A percentile compares a stretch with the other conserved stretches of the same genome.
Conservation (phyloP, 768 basidiomycete species). For the Rhizopogon vulgaris region DNA sequence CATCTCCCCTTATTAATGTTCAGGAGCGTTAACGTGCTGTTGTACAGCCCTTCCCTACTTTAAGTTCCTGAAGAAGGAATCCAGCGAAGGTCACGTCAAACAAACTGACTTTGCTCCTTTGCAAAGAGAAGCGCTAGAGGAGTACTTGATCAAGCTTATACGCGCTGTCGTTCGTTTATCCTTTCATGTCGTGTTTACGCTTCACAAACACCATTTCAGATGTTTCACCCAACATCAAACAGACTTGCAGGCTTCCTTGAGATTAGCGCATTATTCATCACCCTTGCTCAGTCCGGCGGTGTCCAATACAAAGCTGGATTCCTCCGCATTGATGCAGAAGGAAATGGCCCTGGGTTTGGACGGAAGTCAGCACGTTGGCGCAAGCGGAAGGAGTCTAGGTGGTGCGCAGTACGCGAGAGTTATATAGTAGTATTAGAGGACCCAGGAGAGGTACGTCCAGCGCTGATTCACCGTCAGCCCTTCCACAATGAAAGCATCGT, state of each 20-base stretch:
- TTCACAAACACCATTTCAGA: conserved; percentile 39
- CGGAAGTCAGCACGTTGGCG: conserved; percentile 57
- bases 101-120: conserved; percentile 74
- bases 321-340: conserved; percentile 51
- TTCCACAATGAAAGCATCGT: conserved; percentile 1
- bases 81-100: conserved; percentile 43
- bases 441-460: conserved; percentile 67
- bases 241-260: conserved; percentile 88
- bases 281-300: conserved; percentile 75
- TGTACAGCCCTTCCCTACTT: conserved; percentile 78
- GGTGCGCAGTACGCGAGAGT: conserved; percentile 91
- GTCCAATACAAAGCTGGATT: conserved; percentile 89
- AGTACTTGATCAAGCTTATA: conserved; percentile 82
- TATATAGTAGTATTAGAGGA: conserved; percentile 86
- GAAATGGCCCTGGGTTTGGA: conserved; percentile 52
- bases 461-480: not conserved
- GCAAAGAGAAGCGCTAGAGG: conserved; percentile 80
- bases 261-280: conserved; percentile 80
- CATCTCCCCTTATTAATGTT: not conserved
- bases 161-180: conserved; percentile 69
- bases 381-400: conserved; percentile 62
- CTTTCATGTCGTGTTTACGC: conserved; percentile 1
- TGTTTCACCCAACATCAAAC: conserved; percentile 93
- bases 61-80: conserved; percentile 72
- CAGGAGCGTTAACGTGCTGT: not conserved